Evolutionary conservation across 2,329 filamentous ascomycete species (phyloP), one percentile per base, ranked within the genome.

Genomic region (Apiospora hydei): DNA sequence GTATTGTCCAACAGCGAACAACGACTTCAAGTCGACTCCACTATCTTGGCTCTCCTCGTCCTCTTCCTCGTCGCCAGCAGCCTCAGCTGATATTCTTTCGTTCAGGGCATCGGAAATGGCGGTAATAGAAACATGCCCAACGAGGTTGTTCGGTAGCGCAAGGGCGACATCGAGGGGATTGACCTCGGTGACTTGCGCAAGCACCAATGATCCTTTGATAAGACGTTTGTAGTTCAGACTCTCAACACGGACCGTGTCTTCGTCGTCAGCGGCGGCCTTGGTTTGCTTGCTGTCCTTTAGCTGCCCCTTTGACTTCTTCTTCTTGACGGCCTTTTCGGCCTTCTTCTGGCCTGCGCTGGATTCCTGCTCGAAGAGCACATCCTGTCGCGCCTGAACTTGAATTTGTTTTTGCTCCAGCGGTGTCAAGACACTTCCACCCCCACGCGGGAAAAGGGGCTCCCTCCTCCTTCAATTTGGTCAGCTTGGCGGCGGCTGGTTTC

Each of bases 401-500:
- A 99, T 98, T 83, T 98, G 94, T 84, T 98, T 98, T 81, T 97
- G 93, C 82, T 99, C 96, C 69, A 99, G 86, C 26, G 96, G 95
- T 1, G 96, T 98, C 80, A 99, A 85, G 70, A 98, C 88, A 80
- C 94, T 97, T 70, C 91, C 96, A 61, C 96, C 97, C 71, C 96
- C 96, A 87, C 96, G 91, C 76, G 96, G 96, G 78, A 99, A 99
- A 64, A 96, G 88, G 46, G 92, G 91, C 80, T 98, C 96, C 96
- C 76, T 98, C 96, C 76, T 96, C 92, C 81, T 88, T 90, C 69
- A 89, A 80, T 14, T 85, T 79, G 49, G 87, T 86, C 71, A 88
- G 80, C 43, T 80, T 78, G 4, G 83, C 74, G 70, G 81, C 75
- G 72, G 76, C 81, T 26, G 79, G 74, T 69, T 78, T 79, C 24